Percentiles rank a stretch among this genome's conserved stretches.
phyloP scores from a whole-genome alignment of 352 stramenopile genomes.

The Phytophthora ohioensis region DNA sequence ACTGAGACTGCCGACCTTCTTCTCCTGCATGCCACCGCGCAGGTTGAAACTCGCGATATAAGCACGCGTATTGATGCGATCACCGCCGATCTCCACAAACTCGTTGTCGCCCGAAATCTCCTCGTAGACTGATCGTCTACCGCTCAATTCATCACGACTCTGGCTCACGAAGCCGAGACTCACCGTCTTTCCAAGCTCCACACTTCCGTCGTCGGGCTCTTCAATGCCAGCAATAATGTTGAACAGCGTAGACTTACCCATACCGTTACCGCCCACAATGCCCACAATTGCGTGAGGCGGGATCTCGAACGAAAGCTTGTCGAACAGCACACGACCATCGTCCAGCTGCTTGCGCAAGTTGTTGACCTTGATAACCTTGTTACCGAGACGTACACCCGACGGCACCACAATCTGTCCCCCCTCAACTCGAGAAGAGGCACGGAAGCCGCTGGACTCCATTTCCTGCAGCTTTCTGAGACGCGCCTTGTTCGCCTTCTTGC shows the following conservation, averaged over 20 bases:
- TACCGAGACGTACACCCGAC: slow-evolving; percentile 91
- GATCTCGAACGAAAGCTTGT: slow-evolving; percentile 95
- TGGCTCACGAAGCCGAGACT: slow-evolving; percentile 84
- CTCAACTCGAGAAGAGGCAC: slow-evolving; percentile 68
- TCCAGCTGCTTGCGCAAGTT: slow-evolving; percentile 81
- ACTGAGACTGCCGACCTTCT: slow-evolving; percentile 79
- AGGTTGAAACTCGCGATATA: slow-evolving; percentile 91
- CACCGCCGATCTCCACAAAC: slow-evolving; percentile 78
- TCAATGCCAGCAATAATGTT: slow-evolving; percentile 96
- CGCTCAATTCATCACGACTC: slow-evolving; percentile 74
- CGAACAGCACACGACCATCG: slow-evolving; percentile 90
- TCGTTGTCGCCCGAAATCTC: slow-evolving; percentile 90
- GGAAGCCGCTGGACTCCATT: slow-evolving; percentile 77
- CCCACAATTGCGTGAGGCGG: slow-evolving; percentile 96
- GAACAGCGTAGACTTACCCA: slow-evolving; percentile 97
- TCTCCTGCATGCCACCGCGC: slow-evolving; percentile 86
- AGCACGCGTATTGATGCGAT: slow-evolving; percentile 83
- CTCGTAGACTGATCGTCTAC: slow-evolving; percentile 79
- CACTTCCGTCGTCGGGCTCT: slow-evolving; percentile 76
- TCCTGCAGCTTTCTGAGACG: slow-evolving; percentile 94
- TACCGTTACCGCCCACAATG: slow-evolving; percentile 98
- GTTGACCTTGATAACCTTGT: slow-evolving; percentile 91
- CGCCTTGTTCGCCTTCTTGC: slow-evolving; percentile 92
- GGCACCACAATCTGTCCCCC: slow-evolving; percentile 94
- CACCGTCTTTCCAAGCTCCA: slow-evolving; percentile 84